A percentile compares a stretch with the other conserved stretches of the same genome.
phyloP scores from a whole-genome alignment of 768 basidiomycete species.

The Hortiboletus campestris region DNA sequence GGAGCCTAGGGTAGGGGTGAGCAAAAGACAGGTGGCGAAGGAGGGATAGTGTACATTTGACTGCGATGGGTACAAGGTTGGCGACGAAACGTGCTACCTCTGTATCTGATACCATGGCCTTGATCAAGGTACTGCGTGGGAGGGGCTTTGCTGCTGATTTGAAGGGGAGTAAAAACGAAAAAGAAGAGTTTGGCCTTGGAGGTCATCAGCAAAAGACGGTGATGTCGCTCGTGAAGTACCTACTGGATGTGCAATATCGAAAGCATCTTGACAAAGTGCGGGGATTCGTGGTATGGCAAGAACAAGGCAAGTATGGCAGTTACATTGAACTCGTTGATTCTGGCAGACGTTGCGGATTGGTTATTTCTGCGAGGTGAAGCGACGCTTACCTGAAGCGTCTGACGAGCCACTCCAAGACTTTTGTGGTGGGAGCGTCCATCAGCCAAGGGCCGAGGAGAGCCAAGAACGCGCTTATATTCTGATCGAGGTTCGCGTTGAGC shows the following conservation, averaged over 20 bases:
- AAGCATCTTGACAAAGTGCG: conserved; percentile 92
- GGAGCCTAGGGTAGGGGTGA: conserved; percentile 27
- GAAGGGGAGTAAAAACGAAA: conserved; percentile 70
- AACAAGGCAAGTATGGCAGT: conserved; percentile 75
- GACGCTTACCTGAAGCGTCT: conserved; percentile 77
- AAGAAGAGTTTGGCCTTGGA: conserved; percentile 55
- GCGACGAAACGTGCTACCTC: conserved; percentile 74
- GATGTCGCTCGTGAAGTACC: conserved; percentile 17
- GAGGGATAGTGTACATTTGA: conserved; percentile 38
- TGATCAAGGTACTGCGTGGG: conserved; percentile 69
- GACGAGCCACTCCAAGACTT: conserved; percentile 93
- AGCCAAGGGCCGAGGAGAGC: conserved; percentile 76
- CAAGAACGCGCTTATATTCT: conserved; percentile 58
- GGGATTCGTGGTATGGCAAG: conserved; percentile 92
- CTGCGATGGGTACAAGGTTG: conserved; percentile 56
- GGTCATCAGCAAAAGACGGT: conserved; percentile 1
- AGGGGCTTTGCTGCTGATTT: conserved; percentile 75
- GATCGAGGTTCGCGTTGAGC: conserved; percentile 62
- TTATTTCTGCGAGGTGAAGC: background rate
- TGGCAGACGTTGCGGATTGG: conserved; percentile 29
- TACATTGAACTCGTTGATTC: conserved; percentile 93
- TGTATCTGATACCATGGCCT: conserved; percentile 68
- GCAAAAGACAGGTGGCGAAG: background rate
- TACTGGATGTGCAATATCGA: conserved; percentile 79
- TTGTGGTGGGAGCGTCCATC: conserved; percentile 75